A percentile compares a stretch with the other conserved stretches of the same genome.
Conservation (phyloP, 805 yeast genomes). For the Wickerhamiella kurtzmanii region DNA sequence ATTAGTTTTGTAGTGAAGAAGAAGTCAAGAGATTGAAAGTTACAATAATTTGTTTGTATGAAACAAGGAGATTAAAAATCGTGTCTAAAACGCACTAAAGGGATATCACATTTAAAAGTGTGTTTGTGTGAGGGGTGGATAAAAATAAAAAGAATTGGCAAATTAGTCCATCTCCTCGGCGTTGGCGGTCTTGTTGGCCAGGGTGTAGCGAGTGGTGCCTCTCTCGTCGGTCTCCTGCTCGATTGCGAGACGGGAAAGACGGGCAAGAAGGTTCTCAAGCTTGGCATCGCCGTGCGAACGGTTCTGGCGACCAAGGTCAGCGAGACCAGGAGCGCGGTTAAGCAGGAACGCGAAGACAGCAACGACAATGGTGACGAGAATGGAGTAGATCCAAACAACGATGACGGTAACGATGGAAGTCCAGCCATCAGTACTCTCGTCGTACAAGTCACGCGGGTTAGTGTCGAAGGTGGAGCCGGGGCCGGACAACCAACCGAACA, state of each 20-base stretch:
- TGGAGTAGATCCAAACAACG: conserved; percentile 86
- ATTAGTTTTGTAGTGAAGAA: too few species aligned
- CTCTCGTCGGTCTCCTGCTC: conserved; percentile 27
- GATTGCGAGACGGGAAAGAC: conserved; percentile 27
- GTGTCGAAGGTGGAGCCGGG: conserved; percentile 23
- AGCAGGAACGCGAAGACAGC: conserved; percentile 92
- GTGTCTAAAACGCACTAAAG: neutral
- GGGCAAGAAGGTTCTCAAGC: conserved; percentile 28
- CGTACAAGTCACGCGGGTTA: conserved; percentile 34
- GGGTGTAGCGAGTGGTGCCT: conserved; percentile 23
- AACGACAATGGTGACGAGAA: conserved; percentile 89
- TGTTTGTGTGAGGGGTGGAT: neutral
- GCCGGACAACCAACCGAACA: conserved; percentile 78
- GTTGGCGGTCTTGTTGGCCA: conserved; percentile 24
- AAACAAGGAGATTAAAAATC: neutral
- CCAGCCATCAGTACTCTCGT: conserved; percentile 59
- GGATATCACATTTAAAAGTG: neutral
- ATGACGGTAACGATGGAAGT: conserved; percentile 88
- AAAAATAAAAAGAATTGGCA: neutral
- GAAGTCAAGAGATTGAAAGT: neutral
- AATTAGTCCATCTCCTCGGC: conserved; percentile 26
- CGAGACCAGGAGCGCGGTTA: conserved; percentile 22
- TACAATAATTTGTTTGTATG: neutral
- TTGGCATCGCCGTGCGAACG: conserved; percentile 24
- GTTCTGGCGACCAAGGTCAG: conserved; percentile 25